phyloP scores from a whole-genome alignment of 2,329 filamentous ascomycete species.

The Colletotrichum lini region DNA sequence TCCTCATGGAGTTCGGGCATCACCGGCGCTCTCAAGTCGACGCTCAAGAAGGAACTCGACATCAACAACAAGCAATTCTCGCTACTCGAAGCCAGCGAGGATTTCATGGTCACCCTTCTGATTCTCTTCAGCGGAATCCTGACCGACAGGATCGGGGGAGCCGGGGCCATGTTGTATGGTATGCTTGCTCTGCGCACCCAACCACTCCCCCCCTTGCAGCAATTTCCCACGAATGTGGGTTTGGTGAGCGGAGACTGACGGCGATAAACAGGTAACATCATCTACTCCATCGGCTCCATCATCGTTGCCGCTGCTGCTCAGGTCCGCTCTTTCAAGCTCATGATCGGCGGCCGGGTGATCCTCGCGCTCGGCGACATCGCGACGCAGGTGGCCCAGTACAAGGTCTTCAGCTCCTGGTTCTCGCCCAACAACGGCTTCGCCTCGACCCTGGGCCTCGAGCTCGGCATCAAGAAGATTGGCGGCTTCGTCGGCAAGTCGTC shows the following conservation, averaged over 20 bases:
- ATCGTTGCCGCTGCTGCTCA: slow-evolving; percentile 71
- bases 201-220: too few species aligned
- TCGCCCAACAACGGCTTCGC: slow-evolving; percentile 73
- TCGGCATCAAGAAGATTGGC: slow-evolving; percentile 73
- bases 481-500: slow-evolving; percentile 73
- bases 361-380: slow-evolving; percentile 74
- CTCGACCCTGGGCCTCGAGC: slow-evolving; percentile 72
- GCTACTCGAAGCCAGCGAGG: slow-evolving; percentile 71
- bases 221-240: neutral
- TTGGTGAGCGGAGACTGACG: neutral
- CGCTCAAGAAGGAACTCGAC: slow-evolving; percentile 71
- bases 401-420: slow-evolving; percentile 77
- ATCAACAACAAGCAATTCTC: slow-evolving; percentile 74
- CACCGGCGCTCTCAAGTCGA: slow-evolving; percentile 73
- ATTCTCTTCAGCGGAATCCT: slow-evolving; percentile 69
- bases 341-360: slow-evolving; percentile 70
- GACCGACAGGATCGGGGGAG: slow-evolving; percentile 72
- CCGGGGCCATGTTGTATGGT: slow-evolving; percentile 53
- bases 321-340: slow-evolving; percentile 70
- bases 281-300: slow-evolving; percentile 71
- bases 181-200: neutral
- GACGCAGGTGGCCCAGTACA: slow-evolving; percentile 75
- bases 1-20: slow-evolving; percentile 73
- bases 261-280: slow-evolving; percentile 64
- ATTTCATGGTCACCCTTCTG: slow-evolving; percentile 73